These are phyloP conservation scores for Solanum habrochaites DNA, from an alignment of 257 asterid species.

Conservation along the genomic window DNA sequence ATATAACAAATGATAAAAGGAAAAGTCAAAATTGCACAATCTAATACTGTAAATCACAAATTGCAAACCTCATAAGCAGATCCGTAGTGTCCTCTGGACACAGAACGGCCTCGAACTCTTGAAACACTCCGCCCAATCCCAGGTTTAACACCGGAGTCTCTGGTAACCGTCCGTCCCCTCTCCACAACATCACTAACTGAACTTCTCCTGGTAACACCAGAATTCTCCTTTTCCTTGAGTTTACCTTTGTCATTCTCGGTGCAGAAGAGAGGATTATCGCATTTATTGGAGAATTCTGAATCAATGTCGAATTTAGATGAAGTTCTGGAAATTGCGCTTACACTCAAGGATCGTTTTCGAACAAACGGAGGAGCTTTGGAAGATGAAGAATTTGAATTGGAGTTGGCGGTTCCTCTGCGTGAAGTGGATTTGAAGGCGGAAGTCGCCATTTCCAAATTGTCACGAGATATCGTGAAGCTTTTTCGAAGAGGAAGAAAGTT, in stretches of 20 bases:
- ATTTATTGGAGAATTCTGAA: conserved; percentile 46
- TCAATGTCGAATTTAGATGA: conserved; percentile 18
- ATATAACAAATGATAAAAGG: neutral
- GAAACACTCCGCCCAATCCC: conserved; percentile 86
- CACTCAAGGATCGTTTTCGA: conserved; percentile 64
- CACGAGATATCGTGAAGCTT: neutral
- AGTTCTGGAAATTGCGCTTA: conserved; percentile 52
- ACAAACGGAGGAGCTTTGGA: conserved; percentile 13
- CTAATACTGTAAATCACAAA: neutral
- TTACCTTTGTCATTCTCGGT: neutral
- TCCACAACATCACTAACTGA: conserved; percentile 4
- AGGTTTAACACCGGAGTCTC: conserved; percentile 25
- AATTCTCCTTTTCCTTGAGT: neutral
- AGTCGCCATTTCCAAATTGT: conserved; percentile 29
- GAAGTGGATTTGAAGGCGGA: conserved; percentile 68
- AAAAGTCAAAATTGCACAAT: neutral
- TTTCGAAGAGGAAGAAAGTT: neutral
- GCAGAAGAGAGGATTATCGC: conserved; percentile 82
- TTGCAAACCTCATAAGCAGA: conserved; percentile 37
- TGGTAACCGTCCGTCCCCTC: conserved; percentile 60
- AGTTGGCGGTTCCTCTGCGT: conserved; percentile 27
- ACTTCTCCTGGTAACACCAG: neutral
- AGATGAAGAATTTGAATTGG: neutral
- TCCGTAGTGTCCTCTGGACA: conserved; percentile 28
- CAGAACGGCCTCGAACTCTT: conserved; percentile 48